A percentile compares a stretch with the other conserved stretches of the same genome.
Evolutionary conservation across 2,329 filamentous ascomycete species (phyloP).

Genomic region (Penicillium sp.): DNA sequence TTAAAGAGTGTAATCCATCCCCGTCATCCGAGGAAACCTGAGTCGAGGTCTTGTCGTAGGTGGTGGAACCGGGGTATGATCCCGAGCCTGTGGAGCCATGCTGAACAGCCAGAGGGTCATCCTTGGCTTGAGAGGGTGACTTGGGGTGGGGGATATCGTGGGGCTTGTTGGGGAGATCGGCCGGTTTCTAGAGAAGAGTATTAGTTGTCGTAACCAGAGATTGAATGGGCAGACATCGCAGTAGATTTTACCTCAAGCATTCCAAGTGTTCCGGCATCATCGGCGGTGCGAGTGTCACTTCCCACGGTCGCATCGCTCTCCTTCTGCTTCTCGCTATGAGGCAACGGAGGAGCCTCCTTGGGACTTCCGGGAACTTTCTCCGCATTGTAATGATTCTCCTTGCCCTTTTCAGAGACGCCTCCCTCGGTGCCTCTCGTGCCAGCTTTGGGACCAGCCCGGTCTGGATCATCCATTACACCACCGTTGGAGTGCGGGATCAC

Average conservation of each 20-base stretch:
- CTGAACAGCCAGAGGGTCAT: conserved; percentile 37
- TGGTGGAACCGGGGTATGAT: conserved; percentile 35
- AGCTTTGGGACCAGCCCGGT: conserved; percentile 73
- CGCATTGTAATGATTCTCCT: conserved; percentile 70
- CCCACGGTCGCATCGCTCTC: conserved; percentile 42
- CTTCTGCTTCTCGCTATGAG: conserved; percentile 78
- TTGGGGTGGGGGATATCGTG: conserved; percentile 72
- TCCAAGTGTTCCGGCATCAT: conserved; percentile 50
- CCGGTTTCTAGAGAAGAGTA: conserved; percentile 68
- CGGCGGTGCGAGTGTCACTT: conserved; percentile 46
- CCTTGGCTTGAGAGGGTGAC: conserved; percentile 54
- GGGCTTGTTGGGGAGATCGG: conserved; percentile 76
- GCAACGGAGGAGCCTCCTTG: conserved; percentile 81
- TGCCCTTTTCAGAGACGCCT: conserved; percentile 85
- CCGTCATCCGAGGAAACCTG: conserved; percentile 61
- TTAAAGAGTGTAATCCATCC: conserved; percentile 77
- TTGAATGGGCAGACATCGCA: neutral
- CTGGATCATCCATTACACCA: conserved; percentile 91
- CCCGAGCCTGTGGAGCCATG: conserved; percentile 30
- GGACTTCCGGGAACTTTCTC: conserved; percentile 79
- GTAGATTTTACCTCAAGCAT: conserved; percentile 56
- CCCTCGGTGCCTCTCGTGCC: conserved; percentile 88
- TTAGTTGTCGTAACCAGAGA: neutral
- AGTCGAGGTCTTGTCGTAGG: conserved; percentile 36
- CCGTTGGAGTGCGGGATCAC: conserved; percentile 62